These are phyloP conservation scores for Fragaria iinumae DNA, from an alignment of 306 rosid species.

Conservation along the genomic window DNA sequence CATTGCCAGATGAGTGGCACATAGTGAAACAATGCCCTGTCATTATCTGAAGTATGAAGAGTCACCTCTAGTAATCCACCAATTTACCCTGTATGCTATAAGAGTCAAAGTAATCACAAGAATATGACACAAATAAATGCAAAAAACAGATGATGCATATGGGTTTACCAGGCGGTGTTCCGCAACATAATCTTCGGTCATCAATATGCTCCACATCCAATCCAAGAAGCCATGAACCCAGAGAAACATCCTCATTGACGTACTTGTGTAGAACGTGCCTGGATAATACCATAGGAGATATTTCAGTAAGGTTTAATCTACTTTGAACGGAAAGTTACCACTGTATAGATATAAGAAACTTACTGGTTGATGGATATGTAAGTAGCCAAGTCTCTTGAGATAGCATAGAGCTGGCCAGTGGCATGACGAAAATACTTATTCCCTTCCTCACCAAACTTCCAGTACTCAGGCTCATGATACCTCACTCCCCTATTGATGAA, in stretches of 20 bases:
- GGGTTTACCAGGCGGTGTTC: conserved; percentile 57
- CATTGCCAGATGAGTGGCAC: not conserved
- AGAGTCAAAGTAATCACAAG: not conserved
- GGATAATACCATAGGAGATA: conserved; percentile 12
- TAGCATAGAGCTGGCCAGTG: conserved; percentile 60
- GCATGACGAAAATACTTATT: conserved; percentile 67
- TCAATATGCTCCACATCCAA: conserved; percentile 59
- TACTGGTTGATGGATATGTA: conserved; percentile 56
- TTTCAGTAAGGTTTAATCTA: not conserved
- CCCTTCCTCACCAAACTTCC: conserved; percentile 64
- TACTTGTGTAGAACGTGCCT: conserved; percentile 61
- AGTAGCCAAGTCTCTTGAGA: conserved; percentile 51
- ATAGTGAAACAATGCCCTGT: not conserved
- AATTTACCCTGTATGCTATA: not conserved
- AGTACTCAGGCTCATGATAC: conserved; percentile 59
- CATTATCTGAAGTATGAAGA: not conserved
- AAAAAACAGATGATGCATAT: not conserved
- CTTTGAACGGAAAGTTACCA: conserved; percentile 8
- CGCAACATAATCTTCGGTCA: conserved; percentile 62
- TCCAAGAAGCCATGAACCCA: conserved; percentile 62
- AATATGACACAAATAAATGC: not conserved
- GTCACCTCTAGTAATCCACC: not conserved
- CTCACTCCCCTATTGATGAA: conserved; percentile 48
- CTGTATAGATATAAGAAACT: conserved; percentile 11
- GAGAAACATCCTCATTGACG: conserved; percentile 54